These are phyloP conservation scores for Eucalyptus virginea DNA, from an alignment of 345 rosid genomes.

Conservation along the genomic window DNA sequence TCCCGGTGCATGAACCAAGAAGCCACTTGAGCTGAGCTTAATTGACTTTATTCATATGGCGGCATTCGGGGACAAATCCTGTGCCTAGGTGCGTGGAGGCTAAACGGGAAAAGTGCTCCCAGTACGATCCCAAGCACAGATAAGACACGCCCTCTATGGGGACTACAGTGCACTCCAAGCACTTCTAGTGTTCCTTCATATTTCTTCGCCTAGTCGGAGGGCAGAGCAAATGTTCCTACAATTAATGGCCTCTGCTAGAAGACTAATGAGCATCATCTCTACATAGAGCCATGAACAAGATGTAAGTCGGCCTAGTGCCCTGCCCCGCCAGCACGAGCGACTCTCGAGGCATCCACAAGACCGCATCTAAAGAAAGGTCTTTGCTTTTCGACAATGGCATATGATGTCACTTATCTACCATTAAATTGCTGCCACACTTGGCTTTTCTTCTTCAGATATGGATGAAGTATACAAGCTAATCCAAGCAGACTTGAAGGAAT, in stretches of 20 bases:
- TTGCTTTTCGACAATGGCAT: background rate
- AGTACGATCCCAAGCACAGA: background rate
- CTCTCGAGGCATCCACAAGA: background rate
- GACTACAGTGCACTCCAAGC: background rate
- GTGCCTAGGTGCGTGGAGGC: background rate
- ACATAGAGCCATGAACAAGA: background rate
- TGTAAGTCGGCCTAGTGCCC: background rate
- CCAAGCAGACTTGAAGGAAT: background rate
- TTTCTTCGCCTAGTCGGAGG: background rate
- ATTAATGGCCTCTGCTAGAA: background rate
- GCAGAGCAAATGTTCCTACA: background rate
- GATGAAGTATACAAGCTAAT: background rate
- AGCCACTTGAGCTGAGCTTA: background rate
- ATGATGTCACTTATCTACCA: background rate
- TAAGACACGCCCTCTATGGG: background rate
- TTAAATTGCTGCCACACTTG: background rate
- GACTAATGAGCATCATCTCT: background rate
- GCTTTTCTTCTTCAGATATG: background rate
- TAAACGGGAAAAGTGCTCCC: background rate
- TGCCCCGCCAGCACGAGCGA: background rate
- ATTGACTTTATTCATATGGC: background rate
- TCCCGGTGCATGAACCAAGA: background rate
- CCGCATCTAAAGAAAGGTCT: background rate
- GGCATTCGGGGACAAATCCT: background rate
- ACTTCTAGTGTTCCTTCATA: background rate